Conservation (phyloP, 2,329 filamentous ascomycete genomes). For the Zalaria sp. region DNA sequence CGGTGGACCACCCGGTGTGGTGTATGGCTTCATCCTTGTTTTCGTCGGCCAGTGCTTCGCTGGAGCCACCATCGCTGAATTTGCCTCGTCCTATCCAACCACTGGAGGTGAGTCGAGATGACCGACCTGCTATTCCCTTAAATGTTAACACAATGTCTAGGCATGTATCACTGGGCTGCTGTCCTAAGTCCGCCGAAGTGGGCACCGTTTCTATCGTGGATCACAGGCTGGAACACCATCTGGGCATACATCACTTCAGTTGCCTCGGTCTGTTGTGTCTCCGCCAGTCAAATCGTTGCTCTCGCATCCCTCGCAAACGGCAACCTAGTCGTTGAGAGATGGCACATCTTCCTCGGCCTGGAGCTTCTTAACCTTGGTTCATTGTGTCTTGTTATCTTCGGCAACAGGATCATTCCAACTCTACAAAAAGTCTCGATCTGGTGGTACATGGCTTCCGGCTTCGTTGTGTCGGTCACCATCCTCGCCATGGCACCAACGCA, state of each 20-base stretch:
- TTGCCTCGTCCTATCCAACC: slow-evolving; percentile 7
- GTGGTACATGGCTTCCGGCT: not conserved
- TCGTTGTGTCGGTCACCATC: not conserved
- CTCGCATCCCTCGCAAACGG: slow-evolving; percentile 5
- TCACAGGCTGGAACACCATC: slow-evolving; percentile 6
- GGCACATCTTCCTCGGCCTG: slow-evolving; percentile 8
- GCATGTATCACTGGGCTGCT: slow-evolving; percentile 9
- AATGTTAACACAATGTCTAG: too few relatives aligned
- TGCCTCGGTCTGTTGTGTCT: slow-evolving; percentile 7
- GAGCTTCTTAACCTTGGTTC: slow-evolving; percentile 6
- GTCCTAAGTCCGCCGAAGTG: slow-evolving; percentile 5
- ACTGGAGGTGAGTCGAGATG: slow-evolving; percentile 1
- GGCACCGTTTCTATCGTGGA: slow-evolving; percentile 7
- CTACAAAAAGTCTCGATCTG: slow-evolving; percentile 6
- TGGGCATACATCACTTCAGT: slow-evolving; percentile 7
- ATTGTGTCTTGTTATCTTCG: slow-evolving; percentile 5
- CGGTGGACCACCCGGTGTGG: slow-evolving; percentile 7
- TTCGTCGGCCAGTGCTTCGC: too few relatives aligned
- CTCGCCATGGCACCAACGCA: slow-evolving; percentile 1
- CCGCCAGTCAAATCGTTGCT: slow-evolving; percentile 7
- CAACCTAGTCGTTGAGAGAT: slow-evolving; percentile 5
- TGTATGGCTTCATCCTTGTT: too few relatives aligned
- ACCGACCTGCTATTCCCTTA: too few relatives aligned
- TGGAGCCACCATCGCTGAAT: not conserved
- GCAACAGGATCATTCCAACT: slow-evolving; percentile 7